phyloP scores from a whole-genome alignment of 2,329 filamentous ascomycete species.

The Colletotrichum tamarilloi region DNA sequence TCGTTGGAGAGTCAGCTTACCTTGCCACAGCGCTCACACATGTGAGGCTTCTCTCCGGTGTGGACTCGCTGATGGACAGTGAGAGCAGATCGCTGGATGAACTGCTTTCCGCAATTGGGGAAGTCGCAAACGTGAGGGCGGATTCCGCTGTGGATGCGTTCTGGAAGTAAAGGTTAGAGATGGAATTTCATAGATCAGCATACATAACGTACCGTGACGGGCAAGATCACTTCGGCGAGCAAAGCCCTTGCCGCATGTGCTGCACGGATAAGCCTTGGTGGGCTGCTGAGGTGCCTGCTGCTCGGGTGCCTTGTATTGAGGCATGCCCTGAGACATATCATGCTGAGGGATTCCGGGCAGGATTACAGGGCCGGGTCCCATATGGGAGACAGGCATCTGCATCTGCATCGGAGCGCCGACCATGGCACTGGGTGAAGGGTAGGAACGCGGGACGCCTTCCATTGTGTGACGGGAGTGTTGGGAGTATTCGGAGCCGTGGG shows the following conservation, averaged over 20 bases:
- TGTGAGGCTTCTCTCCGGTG: conserved; percentile 97
- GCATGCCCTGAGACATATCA: conserved; percentile 42
- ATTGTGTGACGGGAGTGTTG: conserved; percentile 61
- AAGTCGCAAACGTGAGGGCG: conserved; percentile 94
- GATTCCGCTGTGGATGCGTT: conserved; percentile 93
- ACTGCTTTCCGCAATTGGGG: conserved; percentile 90
- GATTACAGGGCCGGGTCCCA: conserved; percentile 50
- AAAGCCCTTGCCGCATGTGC: conserved; percentile 90
- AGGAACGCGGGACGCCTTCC: conserved; percentile 60
- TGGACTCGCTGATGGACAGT: conserved; percentile 97
- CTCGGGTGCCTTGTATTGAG: conserved; percentile 37
- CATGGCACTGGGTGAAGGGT: conserved; percentile 66
- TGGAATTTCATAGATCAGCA: too few species aligned
- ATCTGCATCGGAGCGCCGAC: conserved; percentile 51
- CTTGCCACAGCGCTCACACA: conserved; percentile 97
- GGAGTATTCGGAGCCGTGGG: conserved; percentile 70
- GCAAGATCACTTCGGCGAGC: conserved; percentile 93
- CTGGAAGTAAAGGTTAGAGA: conserved; percentile 58
- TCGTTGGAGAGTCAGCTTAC: conserved; percentile 58
- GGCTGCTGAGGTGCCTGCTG: conserved; percentile 33
- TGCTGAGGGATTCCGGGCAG: conserved; percentile 52
- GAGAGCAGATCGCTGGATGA: conserved; percentile 95
- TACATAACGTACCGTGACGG: conserved; percentile 80
- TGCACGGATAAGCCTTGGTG: conserved; percentile 73
- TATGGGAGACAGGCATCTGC: conserved; percentile 52